A percentile compares a stretch with the other conserved stretches of the same genome.
Conservation (phyloP, 768 basidiomycete species). For the Rhizopogon salebrosus region DNA sequence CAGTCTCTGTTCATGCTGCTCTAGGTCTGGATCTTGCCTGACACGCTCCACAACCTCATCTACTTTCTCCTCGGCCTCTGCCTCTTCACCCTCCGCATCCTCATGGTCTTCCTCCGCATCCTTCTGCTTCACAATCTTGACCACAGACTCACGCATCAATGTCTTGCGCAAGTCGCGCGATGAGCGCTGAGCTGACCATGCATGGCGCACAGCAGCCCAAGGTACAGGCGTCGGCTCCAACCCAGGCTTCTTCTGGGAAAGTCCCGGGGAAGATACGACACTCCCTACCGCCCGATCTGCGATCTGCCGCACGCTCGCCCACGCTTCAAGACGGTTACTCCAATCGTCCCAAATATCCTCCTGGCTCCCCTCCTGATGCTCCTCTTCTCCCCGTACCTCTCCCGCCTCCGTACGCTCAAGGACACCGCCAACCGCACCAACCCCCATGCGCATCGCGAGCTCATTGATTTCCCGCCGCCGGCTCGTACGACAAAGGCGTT, state of each 20-base stretch:
- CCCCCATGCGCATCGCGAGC: slow-evolving; percentile 77
- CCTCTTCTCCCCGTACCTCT: slow-evolving; percentile 7
- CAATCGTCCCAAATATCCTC: slow-evolving; percentile 54
- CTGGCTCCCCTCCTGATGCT: not conserved
- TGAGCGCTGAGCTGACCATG: slow-evolving; percentile 58
- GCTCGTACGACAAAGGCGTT: slow-evolving; percentile 51
- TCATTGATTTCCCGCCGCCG: slow-evolving; percentile 76
- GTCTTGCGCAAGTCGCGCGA: slow-evolving; percentile 47
- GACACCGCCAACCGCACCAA: slow-evolving; percentile 68
- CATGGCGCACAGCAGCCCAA: slow-evolving; percentile 62
- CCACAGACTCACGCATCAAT: slow-evolving; percentile 53
- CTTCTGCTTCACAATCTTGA: slow-evolving; percentile 29
- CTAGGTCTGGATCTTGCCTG: slow-evolving; percentile 70
- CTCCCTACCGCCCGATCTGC: slow-evolving; percentile 74
- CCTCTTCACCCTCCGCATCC: slow-evolving; percentile 26
- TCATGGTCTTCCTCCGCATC: slow-evolving; percentile 26
- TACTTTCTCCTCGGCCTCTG: slow-evolving; percentile 24
- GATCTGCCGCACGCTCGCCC: slow-evolving; percentile 65
- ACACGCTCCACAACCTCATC: slow-evolving; percentile 78
- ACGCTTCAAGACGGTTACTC: slow-evolving; percentile 64
- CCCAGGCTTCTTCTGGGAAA: slow-evolving; percentile 7
- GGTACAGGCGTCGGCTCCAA: slow-evolving; percentile 52
- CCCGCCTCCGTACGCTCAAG: slow-evolving; percentile 32
- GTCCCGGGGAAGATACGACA: slow-evolving; percentile 36
- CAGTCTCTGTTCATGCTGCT: slow-evolving; percentile 75